phyloP scores from a whole-genome alignment of 495 filamentous ascomycete genomes.

The Platismatia glauca region DNA sequence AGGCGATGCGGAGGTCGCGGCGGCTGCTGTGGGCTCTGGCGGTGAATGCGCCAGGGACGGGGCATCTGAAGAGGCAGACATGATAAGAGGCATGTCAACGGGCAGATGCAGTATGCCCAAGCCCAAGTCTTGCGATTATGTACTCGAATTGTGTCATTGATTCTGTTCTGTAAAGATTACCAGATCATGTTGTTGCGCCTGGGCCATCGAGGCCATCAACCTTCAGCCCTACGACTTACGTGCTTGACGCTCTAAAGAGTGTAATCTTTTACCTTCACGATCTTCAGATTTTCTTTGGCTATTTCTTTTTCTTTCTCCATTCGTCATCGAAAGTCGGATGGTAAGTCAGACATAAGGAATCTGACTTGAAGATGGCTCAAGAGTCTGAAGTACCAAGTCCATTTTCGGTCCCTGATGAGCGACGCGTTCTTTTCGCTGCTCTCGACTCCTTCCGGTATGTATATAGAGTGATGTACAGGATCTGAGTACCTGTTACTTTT shows the following conservation, averaged over 20 bases:
- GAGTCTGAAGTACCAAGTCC: constrained; percentile 29
- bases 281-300: background rate
- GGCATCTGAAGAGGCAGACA: constrained; percentile 14
- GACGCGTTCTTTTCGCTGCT: constrained; percentile 62
- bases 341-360: background rate
- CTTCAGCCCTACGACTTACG: no score
- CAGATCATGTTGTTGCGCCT: no score
- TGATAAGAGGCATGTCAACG: constrained; percentile 18
- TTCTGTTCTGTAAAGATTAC: no score
- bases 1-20: background rate
- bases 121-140: no score
- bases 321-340: no score
- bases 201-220: no score
- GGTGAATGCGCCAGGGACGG: background rate
- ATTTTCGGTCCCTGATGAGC: constrained; percentile 65
- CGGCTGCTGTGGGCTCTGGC: background rate
- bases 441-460: constrained; percentile 83
- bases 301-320: background rate
- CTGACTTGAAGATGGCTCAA: background rate
- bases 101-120: background rate
- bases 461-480: background rate
- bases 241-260: no score
- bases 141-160: no score
- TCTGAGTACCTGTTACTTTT: background rate
- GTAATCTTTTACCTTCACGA: background rate